A percentile compares a stretch with the other conserved stretches of the same genome.
Conservation (phyloP, 2,329 filamentous ascomycete genomes). For the Penicillium sp. region DNA sequence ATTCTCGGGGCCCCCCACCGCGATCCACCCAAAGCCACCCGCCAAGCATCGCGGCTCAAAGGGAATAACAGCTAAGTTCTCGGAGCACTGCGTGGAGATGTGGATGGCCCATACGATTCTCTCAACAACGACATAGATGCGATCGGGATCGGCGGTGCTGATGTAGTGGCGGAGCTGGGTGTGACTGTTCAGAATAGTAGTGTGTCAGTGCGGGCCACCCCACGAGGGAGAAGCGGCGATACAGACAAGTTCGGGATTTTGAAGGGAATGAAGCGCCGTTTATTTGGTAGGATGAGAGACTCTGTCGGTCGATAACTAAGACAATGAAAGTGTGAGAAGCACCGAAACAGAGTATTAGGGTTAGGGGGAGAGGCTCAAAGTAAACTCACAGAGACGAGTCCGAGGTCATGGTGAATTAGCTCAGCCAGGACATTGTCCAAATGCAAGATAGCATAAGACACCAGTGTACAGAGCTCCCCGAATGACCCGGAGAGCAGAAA, state of each 20-base stretch:
- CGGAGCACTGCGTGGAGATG: conserved; percentile 63
- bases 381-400: conserved; percentile 33
- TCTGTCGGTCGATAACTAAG: conserved; percentile 62
- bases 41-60: conserved; percentile 79
- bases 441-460: conserved; percentile 9
- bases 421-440: conserved; percentile 33
- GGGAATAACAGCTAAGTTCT: conserved; percentile 64
- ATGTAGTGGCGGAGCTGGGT: conserved; percentile 74
- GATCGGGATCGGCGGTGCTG: conserved; percentile 68
- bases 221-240: conserved; percentile 14
- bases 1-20: conserved; percentile 74
- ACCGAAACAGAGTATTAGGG: neutral
- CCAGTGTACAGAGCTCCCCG: conserved; percentile 8
- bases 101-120: conserved; percentile 69
- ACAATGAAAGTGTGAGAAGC: conserved; percentile 8
- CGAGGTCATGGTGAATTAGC: conserved; percentile 39
- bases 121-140: conserved; percentile 80
- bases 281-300: conserved; percentile 55
- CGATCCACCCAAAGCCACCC: conserved; percentile 82
- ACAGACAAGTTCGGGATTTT: conserved; percentile 61
- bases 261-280: conserved; percentile 63
- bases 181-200: conserved; percentile 29
- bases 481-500: conserved; percentile 1
- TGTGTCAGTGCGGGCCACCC: conserved; percentile 8
- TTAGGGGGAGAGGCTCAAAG: conserved; percentile 21